Base-by-base conservation (phyloP, 495 filamentous ascomycete species). In the Penicillium soppii region DNA sequence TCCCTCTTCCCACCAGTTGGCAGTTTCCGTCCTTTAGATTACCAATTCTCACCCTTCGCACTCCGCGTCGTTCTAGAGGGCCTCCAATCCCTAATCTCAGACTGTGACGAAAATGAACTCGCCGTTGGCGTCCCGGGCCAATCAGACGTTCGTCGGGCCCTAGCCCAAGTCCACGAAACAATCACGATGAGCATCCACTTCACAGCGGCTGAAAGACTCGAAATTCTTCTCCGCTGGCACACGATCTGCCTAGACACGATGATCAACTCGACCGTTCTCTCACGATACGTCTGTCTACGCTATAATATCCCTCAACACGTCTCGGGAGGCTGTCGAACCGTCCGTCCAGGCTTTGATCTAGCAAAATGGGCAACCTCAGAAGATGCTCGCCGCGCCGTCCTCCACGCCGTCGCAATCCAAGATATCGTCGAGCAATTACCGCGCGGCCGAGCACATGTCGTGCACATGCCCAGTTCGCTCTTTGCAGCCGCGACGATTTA, bases 391-490 rank as follows among this genome's bases (percentile, higher is more conserved):
- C 65, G 74, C 20, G 72, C 75, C n/a, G 56, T 76, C 1, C 54
- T 79, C 8, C 75, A 79, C 29, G 75, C 74, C 6, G 63, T 75
- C 37, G 69, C 73, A 2, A 77, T 79, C 22, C 75, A 79, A 54
- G 72, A 77, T 32, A 75, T 79, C 15, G 56, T 79, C n/a, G 75
- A 79, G 47, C 67, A 73, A 40, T 47, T 79, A 1, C 75, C 75
- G 5, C 61, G 73, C 17, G 75, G 75, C 3, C 67, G 74, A 8
- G 70, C 73, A 12, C 75, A 79, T 57, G 73, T 69, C 0, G 66
- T 77, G 4, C 74, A 75, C 50, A 72, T 78, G 63, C 74, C 75
- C 1, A 71, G 62, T 39, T 72, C 73, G 1, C 59, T 78, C 3
- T 77, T 78, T 46, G 67, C 76, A 0, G 68, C 73, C 0, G 66